Conservation (phyloP, 805 yeast genomes). For the Candida succiphila region DNA sequence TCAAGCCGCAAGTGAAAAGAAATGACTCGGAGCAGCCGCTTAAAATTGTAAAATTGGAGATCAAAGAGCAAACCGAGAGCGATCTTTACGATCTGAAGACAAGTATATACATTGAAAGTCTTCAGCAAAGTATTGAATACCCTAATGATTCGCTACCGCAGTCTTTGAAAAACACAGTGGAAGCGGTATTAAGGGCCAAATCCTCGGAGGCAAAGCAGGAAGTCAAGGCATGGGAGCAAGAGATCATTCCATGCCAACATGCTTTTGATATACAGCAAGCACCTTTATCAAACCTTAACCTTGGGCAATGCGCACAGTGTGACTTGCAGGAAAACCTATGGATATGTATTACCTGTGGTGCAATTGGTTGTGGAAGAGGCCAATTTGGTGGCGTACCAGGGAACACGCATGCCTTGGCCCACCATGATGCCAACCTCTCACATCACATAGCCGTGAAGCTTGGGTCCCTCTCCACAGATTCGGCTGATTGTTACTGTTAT, state of each 20-base stretch:
- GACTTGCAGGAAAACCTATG: slow-evolving; percentile 72
- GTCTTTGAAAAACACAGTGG: slow-evolving; percentile 24
- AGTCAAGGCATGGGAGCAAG: slow-evolving; percentile 87
- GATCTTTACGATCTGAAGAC: slow-evolving; percentile 45
- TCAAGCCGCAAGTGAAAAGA: slow-evolving; percentile 28
- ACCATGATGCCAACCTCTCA: slow-evolving; percentile 37
- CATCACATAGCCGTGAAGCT: slow-evolving; percentile 86
- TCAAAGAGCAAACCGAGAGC: slow-evolving; percentile 51
- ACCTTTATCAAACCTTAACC: slow-evolving; percentile 16
- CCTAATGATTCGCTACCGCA: slow-evolving; percentile 18
- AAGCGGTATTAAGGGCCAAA: slow-evolving; percentile 41
- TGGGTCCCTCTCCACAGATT: slow-evolving; percentile 74
- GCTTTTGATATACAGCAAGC: slow-evolving; percentile 43
- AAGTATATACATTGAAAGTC: slow-evolving; percentile 28
- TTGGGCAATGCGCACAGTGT: slow-evolving; percentile 44
- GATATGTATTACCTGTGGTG: slow-evolving; percentile 89
- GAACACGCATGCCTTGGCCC: slow-evolving; percentile 79
- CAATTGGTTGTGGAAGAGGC: slow-evolving; percentile 88
- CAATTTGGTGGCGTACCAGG: slow-evolving; percentile 96
- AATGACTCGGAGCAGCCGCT: slow-evolving; percentile 21
- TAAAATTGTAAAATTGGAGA: slow-evolving; percentile 58
- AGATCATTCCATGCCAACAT: slow-evolving; percentile 73
- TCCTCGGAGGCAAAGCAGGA: slow-evolving; percentile 57
- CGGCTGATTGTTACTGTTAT: slow-evolving; percentile 86
- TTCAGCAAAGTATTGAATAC: slow-evolving; percentile 18